These are phyloP conservation scores for Vitis rotundifolia DNA, from an alignment of 164 flowering plant genomes.

Conservation along the genomic window DNA sequence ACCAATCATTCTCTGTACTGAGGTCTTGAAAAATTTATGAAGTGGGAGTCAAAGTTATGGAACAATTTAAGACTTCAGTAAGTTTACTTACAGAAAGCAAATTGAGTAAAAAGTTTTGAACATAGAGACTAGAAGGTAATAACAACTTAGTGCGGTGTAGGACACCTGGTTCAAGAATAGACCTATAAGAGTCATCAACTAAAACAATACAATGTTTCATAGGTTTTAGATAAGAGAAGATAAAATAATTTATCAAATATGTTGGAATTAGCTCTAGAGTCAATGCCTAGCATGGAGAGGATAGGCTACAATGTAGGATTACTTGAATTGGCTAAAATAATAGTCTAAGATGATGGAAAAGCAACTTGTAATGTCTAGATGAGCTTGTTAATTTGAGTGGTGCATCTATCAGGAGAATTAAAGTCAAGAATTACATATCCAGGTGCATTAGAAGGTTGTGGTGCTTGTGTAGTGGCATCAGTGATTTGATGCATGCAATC, in stretches of 20 bases:
- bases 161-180: neutral
- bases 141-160: neutral
- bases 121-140: conserved; percentile 1
- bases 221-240: neutral
- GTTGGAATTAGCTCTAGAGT: neutral
- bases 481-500: neutral
- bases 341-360: neutral
- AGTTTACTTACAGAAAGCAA: neutral
- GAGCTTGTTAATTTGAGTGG: neutral
- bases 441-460: neutral
- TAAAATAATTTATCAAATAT: neutral
- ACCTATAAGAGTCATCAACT: neutral
- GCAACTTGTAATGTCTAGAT: neutral
- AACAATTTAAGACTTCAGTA: neutral
- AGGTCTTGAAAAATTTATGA: too few relatives aligned
- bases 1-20: too few relatives aligned
- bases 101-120: neutral
- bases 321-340: neutral
- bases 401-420: neutral
- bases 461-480: neutral
- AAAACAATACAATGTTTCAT: neutral
- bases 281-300: neutral
- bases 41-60: too few relatives aligned
- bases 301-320: neutral
- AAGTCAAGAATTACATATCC: neutral